Evolutionary conservation across 495 filamentous ascomycete species (phyloP).

Genomic region (Neurospora tetrasperma): DNA sequence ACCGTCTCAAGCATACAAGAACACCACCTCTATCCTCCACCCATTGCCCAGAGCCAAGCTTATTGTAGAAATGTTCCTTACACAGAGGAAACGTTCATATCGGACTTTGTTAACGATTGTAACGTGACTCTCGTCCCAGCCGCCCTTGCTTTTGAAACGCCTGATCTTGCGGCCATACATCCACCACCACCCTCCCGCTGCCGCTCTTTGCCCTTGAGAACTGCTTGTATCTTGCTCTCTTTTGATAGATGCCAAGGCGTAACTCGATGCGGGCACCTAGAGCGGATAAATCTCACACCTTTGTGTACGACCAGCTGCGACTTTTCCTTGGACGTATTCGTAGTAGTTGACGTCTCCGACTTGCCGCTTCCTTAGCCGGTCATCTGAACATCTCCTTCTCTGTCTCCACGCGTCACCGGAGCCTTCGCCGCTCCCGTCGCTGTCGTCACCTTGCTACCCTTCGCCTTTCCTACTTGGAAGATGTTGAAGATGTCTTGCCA

Average conservation of each 20-base stretch:
- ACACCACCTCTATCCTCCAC: not conserved
- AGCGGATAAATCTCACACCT: not conserved
- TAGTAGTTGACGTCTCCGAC: not conserved
- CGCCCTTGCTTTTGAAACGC: not conserved
- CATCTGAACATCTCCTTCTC: constrained; percentile 1
- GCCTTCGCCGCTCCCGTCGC: not conserved
- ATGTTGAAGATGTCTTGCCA: constrained; percentile 24
- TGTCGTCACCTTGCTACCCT: not conserved
- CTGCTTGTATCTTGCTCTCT: not conserved
- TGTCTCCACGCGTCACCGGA: not conserved
- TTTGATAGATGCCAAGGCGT: constrained; percentile 1
- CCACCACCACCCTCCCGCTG: not conserved
- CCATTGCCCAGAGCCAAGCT: not conserved
- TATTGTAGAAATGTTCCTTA: not conserved
- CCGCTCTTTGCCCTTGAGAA: not conserved
- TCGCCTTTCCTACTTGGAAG: constrained; percentile 13
- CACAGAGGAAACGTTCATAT: not conserved
- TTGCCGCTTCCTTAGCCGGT: not conserved
- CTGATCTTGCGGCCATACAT: not conserved
- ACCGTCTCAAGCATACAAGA: not conserved
- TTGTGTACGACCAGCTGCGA: not conserved
- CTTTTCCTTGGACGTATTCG: not conserved
- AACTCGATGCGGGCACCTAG: not conserved
- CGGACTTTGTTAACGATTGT: not conserved
- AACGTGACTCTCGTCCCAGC: not conserved